Percentiles rank a stretch among this genome's conserved stretches.
phyloP scores from a whole-genome alignment of 2,329 filamentous ascomycete species.

The Teratosphaeria gauchensis region DNA sequence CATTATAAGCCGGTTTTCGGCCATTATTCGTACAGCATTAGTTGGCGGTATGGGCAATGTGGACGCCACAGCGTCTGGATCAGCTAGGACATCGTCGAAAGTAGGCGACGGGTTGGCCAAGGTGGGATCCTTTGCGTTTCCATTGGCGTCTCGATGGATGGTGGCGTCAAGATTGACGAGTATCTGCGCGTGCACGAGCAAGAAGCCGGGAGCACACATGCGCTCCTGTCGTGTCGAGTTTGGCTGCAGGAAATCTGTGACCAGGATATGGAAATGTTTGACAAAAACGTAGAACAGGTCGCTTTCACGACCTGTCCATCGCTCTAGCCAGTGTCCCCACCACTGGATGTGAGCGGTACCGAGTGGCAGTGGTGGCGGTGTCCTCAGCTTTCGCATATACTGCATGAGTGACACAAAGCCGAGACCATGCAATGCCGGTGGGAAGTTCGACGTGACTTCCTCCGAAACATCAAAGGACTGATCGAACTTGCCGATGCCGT shows the following conservation, averaged over 20 bases:
- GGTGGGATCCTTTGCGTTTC: conserved; percentile 37
- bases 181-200: conserved; percentile 73
- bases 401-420: conserved; percentile 53
- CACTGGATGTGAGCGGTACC: conserved; percentile 66
- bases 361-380: conserved; percentile 56
- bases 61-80: conserved; percentile 57
- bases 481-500: conserved; percentile 50
- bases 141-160: conserved; percentile 58
- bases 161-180: conserved; percentile 72
- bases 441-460: conserved; percentile 60
- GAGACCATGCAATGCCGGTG: conserved; percentile 52
- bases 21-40: conserved; percentile 70
- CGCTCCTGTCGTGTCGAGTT: conserved; percentile 46
- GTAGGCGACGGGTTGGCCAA: conserved; percentile 40
- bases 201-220: conserved; percentile 63
- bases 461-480: conserved; percentile 41
- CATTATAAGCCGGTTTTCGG: conserved; percentile 78
- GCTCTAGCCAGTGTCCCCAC: conserved; percentile 73
- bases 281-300: conserved; percentile 87
- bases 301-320: conserved; percentile 80
- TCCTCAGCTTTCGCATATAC: conserved; percentile 51
- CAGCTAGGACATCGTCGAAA: conserved; percentile 56
- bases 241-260: conserved; percentile 49
- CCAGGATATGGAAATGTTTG: conserved; percentile 76
- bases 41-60: conserved; percentile 52